Conservation (phyloP, 1,284 basidiomycete genomes). For the Anthracocystis panici-leucophaei region DNA sequence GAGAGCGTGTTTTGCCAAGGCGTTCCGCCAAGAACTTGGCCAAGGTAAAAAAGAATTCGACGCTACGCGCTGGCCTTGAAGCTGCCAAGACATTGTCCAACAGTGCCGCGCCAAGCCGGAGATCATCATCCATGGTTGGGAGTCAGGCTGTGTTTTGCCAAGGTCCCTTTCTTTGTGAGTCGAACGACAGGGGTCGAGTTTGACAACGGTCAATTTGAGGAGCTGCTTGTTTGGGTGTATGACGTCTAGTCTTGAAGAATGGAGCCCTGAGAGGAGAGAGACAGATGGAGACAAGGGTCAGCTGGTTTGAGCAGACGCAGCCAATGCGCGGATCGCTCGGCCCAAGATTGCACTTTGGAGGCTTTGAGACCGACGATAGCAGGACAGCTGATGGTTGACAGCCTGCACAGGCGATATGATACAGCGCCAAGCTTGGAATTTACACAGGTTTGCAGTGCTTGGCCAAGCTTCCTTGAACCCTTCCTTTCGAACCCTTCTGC, state of each 20-base stretch:
- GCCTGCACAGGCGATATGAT: not conserved
- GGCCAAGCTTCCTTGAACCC: not conserved
- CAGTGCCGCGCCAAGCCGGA: too few species aligned
- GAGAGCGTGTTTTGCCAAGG: constrained; percentile 27
- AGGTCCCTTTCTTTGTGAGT: too few species aligned
- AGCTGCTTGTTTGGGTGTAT: too few species aligned
- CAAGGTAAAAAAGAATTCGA: constrained; percentile 13
- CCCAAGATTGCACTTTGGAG: too few species aligned
- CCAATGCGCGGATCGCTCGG: not conserved
- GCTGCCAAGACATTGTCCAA: constrained; percentile 1
- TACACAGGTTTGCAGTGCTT: not conserved
- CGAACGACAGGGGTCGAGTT: too few species aligned
- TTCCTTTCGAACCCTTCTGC: constrained; percentile 1
- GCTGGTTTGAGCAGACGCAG: not conserved
- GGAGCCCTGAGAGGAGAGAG: too few species aligned
- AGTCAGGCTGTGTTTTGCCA: too few species aligned
- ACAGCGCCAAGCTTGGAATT: not conserved
- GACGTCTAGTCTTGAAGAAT: too few species aligned
- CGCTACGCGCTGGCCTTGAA: not conserved
- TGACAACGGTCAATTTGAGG: too few species aligned
- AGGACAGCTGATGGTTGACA: not conserved
- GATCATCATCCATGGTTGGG: too few species aligned
- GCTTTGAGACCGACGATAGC: not conserved
- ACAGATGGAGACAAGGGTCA: too few species aligned
- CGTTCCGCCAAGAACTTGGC: constrained; percentile 31